phyloP scores from a whole-genome alignment of 371 early-diverging fungal genomes.

The Mucor lusitanicus region DNA sequence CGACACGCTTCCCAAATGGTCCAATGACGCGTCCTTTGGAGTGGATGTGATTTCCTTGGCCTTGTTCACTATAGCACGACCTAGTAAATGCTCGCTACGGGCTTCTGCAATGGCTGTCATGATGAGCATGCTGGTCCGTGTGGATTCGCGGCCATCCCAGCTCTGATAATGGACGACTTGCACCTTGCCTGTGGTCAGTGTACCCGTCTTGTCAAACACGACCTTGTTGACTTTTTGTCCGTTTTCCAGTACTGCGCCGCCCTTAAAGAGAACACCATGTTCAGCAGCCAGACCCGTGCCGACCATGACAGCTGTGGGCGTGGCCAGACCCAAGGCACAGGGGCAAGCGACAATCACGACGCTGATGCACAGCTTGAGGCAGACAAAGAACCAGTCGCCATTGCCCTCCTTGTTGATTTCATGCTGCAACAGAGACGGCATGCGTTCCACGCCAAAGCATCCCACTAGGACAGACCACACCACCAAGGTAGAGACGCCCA shows the following conservation, averaged over 20 bases:
- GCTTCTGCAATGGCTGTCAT: conserved; percentile 76
- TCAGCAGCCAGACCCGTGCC: conserved; percentile 96
- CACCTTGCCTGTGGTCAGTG: conserved; percentile 85
- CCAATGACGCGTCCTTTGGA: conserved; percentile 17
- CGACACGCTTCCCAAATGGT: conserved; percentile 41
- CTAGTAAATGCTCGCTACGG: conserved; percentile 88
- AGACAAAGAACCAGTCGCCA: conserved; percentile 75
- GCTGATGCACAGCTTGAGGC: conserved; percentile 88
- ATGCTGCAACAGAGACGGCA: conserved; percentile 60
- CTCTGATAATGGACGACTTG: conserved; percentile 59
- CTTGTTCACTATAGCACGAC: conserved; percentile 71
- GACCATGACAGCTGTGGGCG: conserved; percentile 98
- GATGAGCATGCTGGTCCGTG: conserved; percentile 18
- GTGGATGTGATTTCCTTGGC: conserved; percentile 40
- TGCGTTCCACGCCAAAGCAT: conserved; percentile 37
- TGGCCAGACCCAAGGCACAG: conserved; percentile 95
- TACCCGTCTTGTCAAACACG: conserved; percentile 97
- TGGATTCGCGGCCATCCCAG: conserved; percentile 18
- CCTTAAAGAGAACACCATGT: conserved; percentile 89
- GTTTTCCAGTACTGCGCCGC: conserved; percentile 80
- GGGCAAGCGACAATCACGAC: conserved; percentile 97
- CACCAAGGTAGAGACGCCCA: conserved; percentile 75
- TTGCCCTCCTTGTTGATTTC: conserved; percentile 52
- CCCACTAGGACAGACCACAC: conserved; percentile 74
- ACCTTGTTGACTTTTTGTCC: conserved; percentile 82